phyloP scores from a whole-genome alignment of 2,329 filamentous ascomycete genomes.

The Pestalotiopsis sp. region DNA sequence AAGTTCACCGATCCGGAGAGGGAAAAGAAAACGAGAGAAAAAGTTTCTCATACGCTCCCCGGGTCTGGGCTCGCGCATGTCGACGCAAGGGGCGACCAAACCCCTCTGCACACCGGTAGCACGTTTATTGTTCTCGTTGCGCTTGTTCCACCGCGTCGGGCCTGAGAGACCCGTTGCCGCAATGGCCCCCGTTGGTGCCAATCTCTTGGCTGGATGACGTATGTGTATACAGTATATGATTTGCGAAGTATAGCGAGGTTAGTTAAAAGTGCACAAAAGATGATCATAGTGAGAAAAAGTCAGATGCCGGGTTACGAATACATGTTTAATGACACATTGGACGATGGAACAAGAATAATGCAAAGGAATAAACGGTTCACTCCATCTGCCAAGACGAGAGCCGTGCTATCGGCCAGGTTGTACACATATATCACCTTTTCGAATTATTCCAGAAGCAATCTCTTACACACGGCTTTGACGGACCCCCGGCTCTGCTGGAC shows the following conservation, averaged over 20 bases:
- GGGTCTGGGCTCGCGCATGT: neutral
- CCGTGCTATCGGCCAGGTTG: neutral
- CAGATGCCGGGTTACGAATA: too few relatives aligned
- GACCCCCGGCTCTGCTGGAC: neutral
- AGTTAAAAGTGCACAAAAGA: too few relatives aligned
- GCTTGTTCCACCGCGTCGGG: neutral
- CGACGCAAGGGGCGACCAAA: neutral
- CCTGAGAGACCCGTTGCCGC: neutral
- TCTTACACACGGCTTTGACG: neutral
- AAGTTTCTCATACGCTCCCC: neutral
- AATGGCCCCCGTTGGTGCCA: neutral
- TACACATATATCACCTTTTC: neutral
- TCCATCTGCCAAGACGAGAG: neutral
- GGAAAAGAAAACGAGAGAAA: neutral
- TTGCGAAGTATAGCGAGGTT: too few relatives aligned
- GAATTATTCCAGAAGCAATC: conserved; percentile 10
- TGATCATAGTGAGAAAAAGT: too few relatives aligned
- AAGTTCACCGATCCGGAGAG: neutral
- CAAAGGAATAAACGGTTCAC: neutral
- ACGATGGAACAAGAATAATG: neutral
- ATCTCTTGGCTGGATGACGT: neutral
- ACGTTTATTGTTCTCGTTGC: neutral
- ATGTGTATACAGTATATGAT: neutral
- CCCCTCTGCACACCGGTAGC: neutral
- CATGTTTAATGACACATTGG: too few relatives aligned